Base-by-base conservation (phyloP, 768 basidiomycete species). In the Termitomyces heimii region DNA sequence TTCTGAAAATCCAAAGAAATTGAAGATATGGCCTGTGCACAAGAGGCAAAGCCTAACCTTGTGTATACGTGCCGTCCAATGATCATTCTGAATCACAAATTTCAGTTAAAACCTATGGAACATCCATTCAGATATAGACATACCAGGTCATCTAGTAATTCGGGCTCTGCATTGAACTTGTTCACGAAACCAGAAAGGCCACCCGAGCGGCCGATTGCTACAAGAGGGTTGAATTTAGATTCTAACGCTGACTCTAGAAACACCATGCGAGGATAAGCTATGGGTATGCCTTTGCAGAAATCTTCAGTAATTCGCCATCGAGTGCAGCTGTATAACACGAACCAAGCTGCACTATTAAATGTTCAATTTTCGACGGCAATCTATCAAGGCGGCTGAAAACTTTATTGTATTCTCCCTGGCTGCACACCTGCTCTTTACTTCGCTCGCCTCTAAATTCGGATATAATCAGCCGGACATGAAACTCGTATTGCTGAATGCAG, bases 201-300 rank as follows among this genome's bases (percentile, higher is more conserved):
- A 9, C 89, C 89, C 43, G 75, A 73, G 67, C 83, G 81, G 8
- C 88, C 89, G 8, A 98, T 75, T 4, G 85, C 80, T 37, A 88
- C 82, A 44, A 98, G 71, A 2, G 95, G 94, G 68, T 98, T 98
- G 50, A 88, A 77, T 70, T 88, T 94, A 31, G 83, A 86, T 44
- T 89, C 88, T 28, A 98, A 72, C 8, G 88, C 82, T 24, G 72
- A 75, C 69, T 91, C 96, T 60, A 97, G 73, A 69, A 96, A 94
- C 2, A 91, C 89, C 85, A 94, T 86, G 51, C 95, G 87, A 31
- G 96, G 96, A 68, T 98, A 98, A 5, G 92, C 92, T 60, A 94
- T 87, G 0, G 89, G 89, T 53, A 91, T 82, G 1, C 85, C 86
- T 86, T 54, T 29, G 4, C 40, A 5, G 24, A 20, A 54, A 47